A percentile compares a stretch with the other conserved stretches of the same genome.
Conservation (phyloP, 2,329 filamentous ascomycete species). For the Sporothrix variecibatus region DNA sequence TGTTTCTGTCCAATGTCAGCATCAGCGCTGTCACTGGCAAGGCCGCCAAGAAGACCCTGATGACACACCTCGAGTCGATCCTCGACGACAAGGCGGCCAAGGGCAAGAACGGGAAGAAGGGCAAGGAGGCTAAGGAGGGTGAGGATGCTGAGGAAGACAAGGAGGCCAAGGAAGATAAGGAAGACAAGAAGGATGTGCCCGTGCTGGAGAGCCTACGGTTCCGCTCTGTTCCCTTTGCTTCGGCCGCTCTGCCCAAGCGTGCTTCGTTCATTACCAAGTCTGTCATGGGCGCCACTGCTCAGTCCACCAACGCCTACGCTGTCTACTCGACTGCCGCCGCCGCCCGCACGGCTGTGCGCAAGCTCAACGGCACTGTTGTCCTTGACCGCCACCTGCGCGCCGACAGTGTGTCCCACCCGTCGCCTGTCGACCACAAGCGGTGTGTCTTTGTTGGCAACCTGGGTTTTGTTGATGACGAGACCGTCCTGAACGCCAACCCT, state of each 20-base stretch:
- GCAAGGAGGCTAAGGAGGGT: not conserved
- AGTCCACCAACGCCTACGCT: slow-evolving; percentile 90
- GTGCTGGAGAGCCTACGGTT: slow-evolving; percentile 85
- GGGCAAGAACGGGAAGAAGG: slow-evolving; percentile 16
- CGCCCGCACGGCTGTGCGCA: slow-evolving; percentile 72
- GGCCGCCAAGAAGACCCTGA: slow-evolving; percentile 72
- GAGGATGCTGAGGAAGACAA: slow-evolving; percentile 87
- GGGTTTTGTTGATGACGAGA: slow-evolving; percentile 93
- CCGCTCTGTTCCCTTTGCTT: slow-evolving; percentile 85
- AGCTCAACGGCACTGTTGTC: slow-evolving; percentile 80
- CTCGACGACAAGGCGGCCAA: slow-evolving; percentile 46
- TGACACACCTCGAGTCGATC: slow-evolving; percentile 76
- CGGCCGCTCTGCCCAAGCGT: slow-evolving; percentile 78
- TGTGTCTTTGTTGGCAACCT: slow-evolving; percentile 97
- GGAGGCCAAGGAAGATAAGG: slow-evolving; percentile 74
- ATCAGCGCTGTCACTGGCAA: slow-evolving; percentile 81
- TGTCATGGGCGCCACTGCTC: slow-evolving; percentile 86
- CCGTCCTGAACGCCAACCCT: slow-evolving; percentile 57
- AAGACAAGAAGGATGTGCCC: slow-evolving; percentile 65
- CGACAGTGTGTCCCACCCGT: slow-evolving; percentile 86
- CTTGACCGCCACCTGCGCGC: slow-evolving; percentile 87
- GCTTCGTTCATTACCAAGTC: slow-evolving; percentile 92
- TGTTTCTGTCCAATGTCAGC: slow-evolving; percentile 92
- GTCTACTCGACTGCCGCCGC: slow-evolving; percentile 78
- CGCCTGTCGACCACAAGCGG: slow-evolving; percentile 77